phyloP scores from a whole-genome alignment of 257 asterid genomes.

The Petrea volubilis region DNA sequence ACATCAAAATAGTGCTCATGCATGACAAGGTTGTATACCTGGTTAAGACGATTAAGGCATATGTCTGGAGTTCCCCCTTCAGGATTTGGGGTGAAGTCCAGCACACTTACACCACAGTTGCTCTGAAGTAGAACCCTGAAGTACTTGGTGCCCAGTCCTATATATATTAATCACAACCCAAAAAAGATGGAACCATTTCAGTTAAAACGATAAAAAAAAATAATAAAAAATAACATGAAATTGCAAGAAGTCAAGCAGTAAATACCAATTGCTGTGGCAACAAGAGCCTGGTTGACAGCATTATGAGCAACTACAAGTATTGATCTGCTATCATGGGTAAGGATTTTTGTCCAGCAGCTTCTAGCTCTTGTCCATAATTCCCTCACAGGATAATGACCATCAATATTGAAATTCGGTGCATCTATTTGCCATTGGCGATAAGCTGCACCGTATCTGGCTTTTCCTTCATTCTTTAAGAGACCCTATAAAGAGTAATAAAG shows the following conservation, averaged over 20 bases:
- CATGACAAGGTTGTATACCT: slow-evolving; percentile 44
- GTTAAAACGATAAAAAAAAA: too few species aligned
- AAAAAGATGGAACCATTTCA: neutral
- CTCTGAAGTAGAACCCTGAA: slow-evolving; percentile 91
- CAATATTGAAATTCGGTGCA: slow-evolving; percentile 80
- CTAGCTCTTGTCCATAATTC: slow-evolving; percentile 90
- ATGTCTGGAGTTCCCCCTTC: slow-evolving; percentile 59
- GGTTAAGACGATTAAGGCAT: slow-evolving; percentile 90
- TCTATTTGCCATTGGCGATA: slow-evolving; percentile 90
- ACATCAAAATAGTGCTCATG: neutral
- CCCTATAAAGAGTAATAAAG: slow-evolving; percentile 48
- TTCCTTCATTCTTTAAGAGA: slow-evolving; percentile 85
- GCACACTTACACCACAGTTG: slow-evolving; percentile 91
- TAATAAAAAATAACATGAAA: neutral
- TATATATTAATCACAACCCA: slow-evolving; percentile 21
- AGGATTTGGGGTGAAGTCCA: slow-evolving; percentile 84
- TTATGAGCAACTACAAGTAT: slow-evolving; percentile 91
- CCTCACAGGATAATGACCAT: slow-evolving; percentile 92
- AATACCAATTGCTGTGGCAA: slow-evolving; percentile 91
- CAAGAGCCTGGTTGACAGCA: slow-evolving; percentile 98
- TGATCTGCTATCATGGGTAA: slow-evolving; percentile 75
- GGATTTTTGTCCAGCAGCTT: slow-evolving; percentile 78
- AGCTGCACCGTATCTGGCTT: slow-evolving; percentile 78
- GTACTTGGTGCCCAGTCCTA: slow-evolving; percentile 84
- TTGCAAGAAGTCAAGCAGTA: neutral